Percentiles rank a stretch among this genome's conserved stretches.
Conservation (phyloP, 148 eudicot species). For the Nepenthes mirabilis region DNA sequence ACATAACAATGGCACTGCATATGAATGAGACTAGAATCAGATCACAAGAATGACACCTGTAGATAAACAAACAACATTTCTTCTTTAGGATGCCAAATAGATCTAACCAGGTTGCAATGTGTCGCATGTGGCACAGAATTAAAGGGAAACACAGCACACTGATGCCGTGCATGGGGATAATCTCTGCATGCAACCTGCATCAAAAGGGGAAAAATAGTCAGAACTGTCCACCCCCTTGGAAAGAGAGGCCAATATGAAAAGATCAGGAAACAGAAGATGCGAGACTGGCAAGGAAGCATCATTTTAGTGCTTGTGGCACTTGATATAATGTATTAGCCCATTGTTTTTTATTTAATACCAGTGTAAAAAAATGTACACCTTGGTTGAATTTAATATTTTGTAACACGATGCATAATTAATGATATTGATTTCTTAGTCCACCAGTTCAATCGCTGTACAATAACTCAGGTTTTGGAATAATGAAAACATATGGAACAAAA, state of each 20-base stretch:
- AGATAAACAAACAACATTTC: constrained; percentile 1
- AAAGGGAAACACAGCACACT: constrained; percentile 72
- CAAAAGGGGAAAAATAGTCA: not conserved
- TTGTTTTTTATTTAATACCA: too few relatives aligned
- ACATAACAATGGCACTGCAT: constrained; percentile 98
- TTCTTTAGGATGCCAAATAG: not conserved
- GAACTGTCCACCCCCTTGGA: constrained; percentile 3
- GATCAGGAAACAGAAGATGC: not conserved
- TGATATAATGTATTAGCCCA: too few relatives aligned
- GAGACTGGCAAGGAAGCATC: not conserved
- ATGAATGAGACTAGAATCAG: constrained; percentile 1
- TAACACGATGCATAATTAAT: too few relatives aligned
- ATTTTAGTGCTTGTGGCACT: too few relatives aligned
- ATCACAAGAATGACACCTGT: not conserved
- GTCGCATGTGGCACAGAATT: constrained; percentile 51
- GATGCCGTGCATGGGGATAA: constrained; percentile 94
- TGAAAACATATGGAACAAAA: too few relatives aligned
- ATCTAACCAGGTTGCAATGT: constrained; percentile 46
- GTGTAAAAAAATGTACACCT: too few relatives aligned
- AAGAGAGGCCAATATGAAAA: not conserved
- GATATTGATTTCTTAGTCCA: too few relatives aligned
- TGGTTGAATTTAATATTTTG: too few relatives aligned
- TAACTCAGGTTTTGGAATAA: too few relatives aligned
- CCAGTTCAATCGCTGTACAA: too few relatives aligned
- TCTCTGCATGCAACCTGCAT: constrained; percentile 95